Evolutionary conservation across 352 stramenopile species (phyloP).

Genomic region (Globisporangium cylindrosporum): DNA sequence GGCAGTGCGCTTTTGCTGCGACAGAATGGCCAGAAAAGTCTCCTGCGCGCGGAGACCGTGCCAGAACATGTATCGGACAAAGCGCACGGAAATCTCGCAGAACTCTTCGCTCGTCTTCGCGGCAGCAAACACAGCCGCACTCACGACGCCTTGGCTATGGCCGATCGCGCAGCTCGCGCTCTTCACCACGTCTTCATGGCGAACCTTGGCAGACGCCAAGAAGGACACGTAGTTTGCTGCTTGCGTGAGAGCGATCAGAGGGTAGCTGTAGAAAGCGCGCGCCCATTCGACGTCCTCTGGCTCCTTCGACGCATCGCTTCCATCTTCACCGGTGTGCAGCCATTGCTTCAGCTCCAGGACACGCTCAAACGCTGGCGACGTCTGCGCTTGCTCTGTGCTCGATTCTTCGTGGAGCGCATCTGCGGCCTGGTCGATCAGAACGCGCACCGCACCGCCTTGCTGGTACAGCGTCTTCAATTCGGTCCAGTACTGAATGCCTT

Average conservation of each 20-base stretch:
- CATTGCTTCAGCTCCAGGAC: slow-evolving; percentile 50
- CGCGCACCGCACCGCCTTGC: slow-evolving; percentile 23
- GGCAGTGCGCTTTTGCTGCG: slow-evolving; percentile 14
- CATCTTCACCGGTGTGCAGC: slow-evolving; percentile 31
- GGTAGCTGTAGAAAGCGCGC: slow-evolving; percentile 71
- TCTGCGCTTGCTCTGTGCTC: slow-evolving; percentile 27
- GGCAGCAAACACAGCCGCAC: slow-evolving; percentile 59
- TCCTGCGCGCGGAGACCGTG: slow-evolving; percentile 76
- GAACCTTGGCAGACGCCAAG: slow-evolving; percentile 43
- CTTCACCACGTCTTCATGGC: slow-evolving; percentile 57
- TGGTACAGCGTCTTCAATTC: slow-evolving; percentile 55
- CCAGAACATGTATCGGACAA: slow-evolving; percentile 82
- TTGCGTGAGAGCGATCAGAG: slow-evolving; percentile 74
- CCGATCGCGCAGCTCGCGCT: slow-evolving; percentile 45
- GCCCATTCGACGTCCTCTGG: slow-evolving; percentile 18
- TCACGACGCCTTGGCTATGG: slow-evolving; percentile 81
- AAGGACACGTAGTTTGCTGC: slow-evolving; percentile 76
- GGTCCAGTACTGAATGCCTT: slow-evolving; percentile 63
- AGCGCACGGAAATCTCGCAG: slow-evolving; percentile 32
- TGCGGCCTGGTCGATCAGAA: slow-evolving; percentile 44
- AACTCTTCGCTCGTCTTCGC: slow-evolving; percentile 57
- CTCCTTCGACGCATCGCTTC: neutral
- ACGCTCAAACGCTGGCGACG: slow-evolving; percentile 49
- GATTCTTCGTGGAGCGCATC: slow-evolving; percentile 56
- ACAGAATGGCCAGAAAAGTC: slow-evolving; percentile 22